Evolutionary conservation across 2,329 filamentous ascomycete genomes (phyloP), one percentile per base, ranked within the genome.

Genomic region (Diaporthe velutina): DNA sequence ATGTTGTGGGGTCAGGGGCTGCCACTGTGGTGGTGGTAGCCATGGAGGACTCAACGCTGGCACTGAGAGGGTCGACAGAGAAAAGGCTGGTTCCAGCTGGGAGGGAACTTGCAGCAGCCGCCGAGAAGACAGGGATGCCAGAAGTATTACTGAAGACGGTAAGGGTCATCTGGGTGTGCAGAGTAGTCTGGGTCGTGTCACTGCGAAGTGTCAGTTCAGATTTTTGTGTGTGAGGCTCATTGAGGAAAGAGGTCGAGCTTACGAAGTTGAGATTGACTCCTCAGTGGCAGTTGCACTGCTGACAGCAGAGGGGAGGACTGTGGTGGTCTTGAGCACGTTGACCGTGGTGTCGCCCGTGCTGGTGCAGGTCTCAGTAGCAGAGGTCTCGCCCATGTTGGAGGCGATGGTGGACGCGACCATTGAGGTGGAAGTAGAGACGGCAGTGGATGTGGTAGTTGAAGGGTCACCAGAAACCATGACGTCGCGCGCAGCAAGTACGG

Each of bases 71-170:
- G 28, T 64, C 70, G 5, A n/a, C 48, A 5, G 66, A 71, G 45
- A 54, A 25, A 22, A 61, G 22, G 22, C 28, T 30, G 19, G 42
- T 71, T 19, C 42, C 40, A 28, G 22, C 30, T 8, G 45, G n/a
- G 50, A 55, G 50, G 7, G 54, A 9, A 38, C 38, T 58, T 30
- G 40, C 28, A 9, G 15, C 28, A 22, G 15, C 50, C 40, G 22
- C 50, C n/a, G 55, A 54, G 57, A 55, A 28, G 2, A n/a, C 35
- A 9, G 25, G 48, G 19, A n/a, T 66, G n/a, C 45, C 50, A 52
- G 50, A 50, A 45, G 40, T 42, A 61, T 60, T 66, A 61, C 25
- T 33, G 33, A 71, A 55, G 22, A 67, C 54, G 12, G 74, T 75
- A 10, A 57, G 54, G 70, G 48, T 72, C 57, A 64, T 30, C 35